Evolutionary conservation across 495 filamentous ascomycete genomes (phyloP).

Genomic region (Tuber microsphaerosporum): DNA sequence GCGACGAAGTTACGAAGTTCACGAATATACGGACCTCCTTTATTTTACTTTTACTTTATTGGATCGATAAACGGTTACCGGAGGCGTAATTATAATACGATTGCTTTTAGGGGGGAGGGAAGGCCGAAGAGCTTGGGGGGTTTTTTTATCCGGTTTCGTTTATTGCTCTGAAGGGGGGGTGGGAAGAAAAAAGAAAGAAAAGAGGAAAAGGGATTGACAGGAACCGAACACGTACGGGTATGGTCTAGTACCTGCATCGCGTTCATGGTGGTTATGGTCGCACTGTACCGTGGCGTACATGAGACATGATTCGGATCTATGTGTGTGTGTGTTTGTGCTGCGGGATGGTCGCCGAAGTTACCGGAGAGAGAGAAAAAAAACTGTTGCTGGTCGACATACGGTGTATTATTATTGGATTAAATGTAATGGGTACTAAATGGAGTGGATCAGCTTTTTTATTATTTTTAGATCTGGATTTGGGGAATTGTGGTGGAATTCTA

Average conservation of each 20-base stretch:
- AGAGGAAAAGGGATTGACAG: background rate
- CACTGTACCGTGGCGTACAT: background rate
- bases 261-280: background rate
- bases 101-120: background rate
- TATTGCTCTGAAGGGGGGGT: background rate
- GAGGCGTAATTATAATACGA: background rate
- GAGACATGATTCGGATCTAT: background rate
- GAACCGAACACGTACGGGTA: background rate
- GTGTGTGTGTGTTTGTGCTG: background rate
- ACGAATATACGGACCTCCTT: background rate
- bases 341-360: background rate
- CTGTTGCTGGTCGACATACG: background rate
- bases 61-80: background rate
- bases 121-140: background rate
- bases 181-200: background rate
- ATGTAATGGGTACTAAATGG: background rate
- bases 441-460: background rate
- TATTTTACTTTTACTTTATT: background rate
- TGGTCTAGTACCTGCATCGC: background rate
- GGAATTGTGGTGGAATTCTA: too few species aligned
- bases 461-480: background rate
- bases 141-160: background rate
- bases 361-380: background rate
- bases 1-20: slow-evolving; percentile 1
- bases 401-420: background rate